A percentile compares a stretch with the other conserved stretches of the same genome.
Evolutionary conservation across 139 green algal species (phyloP).

Genomic region (Closterium sp.): DNA sequence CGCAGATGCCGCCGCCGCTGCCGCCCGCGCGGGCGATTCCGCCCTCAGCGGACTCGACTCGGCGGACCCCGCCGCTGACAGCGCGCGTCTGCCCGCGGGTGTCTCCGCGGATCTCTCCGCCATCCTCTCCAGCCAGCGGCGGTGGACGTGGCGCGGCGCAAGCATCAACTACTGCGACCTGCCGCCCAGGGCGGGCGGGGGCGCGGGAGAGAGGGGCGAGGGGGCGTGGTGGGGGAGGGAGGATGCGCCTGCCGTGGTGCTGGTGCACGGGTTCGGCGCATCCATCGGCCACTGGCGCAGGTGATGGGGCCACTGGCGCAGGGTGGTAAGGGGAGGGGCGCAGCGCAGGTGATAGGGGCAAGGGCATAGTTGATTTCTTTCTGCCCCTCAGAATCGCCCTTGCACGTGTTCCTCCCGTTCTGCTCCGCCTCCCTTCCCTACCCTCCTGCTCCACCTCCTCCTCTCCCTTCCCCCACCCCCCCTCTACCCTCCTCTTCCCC

Average conservation of each 20-base stretch:
- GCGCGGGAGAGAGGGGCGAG: background rate
- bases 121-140: background rate
- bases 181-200: too few relatives aligned
- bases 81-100: background rate
- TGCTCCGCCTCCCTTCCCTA: too few relatives aligned
- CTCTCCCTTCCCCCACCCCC: too few relatives aligned
- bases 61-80: background rate
- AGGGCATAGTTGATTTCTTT: background rate
- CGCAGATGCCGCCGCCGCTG: background rate
- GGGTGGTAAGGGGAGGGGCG: background rate
- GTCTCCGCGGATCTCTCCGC: background rate
- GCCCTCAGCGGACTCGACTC: too few relatives aligned
- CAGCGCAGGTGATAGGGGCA: too few relatives aligned
- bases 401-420: too few relatives aligned
- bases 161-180: background rate
- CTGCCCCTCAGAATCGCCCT: too few relatives aligned
- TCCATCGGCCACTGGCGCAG: conserved; percentile 87
- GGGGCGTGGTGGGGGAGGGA: background rate
- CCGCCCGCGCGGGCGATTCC: too few relatives aligned
- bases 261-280: conserved; percentile 96
- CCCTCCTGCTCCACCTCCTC: background rate
- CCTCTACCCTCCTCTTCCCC: background rate
- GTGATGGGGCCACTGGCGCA: conserved; percentile 6
- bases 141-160: background rate
- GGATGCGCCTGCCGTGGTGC: conserved; percentile 66